Percentiles rank a stretch among this genome's conserved stretches.
Conservation (phyloP, 345 rosid species). For the Eucalyptus pauciflora region DNA sequence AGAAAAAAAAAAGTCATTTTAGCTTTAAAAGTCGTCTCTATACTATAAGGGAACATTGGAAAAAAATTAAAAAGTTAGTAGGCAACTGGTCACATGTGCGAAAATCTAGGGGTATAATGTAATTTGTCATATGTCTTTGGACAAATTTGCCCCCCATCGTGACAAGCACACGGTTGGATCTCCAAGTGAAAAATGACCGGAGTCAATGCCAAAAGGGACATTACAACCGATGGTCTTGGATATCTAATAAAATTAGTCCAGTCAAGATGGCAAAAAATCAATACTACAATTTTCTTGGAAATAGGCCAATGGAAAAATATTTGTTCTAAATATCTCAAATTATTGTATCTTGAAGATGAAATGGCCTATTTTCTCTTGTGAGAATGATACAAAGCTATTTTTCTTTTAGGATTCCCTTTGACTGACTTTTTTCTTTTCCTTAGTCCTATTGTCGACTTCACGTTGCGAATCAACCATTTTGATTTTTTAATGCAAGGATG, state of each 20-base stretch:
- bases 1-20: no score
- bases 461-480: not conserved
- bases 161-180: no score
- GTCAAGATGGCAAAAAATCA: not conserved
- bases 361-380: not conserved
- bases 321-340: not conserved
- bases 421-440: not conserved
- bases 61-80: no score
- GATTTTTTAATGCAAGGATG: not conserved
- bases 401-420: not conserved
- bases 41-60: no score
- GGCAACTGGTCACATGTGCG: no score
- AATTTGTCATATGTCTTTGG: no score
- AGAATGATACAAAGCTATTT: not conserved
- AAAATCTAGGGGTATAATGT: no score
- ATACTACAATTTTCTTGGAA: not conserved
- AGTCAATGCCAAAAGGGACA: no score
- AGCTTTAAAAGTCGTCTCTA: no score
- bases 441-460: not conserved
- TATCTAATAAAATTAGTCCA: not conserved
- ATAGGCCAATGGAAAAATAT: not conserved
- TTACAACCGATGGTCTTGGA: not conserved
- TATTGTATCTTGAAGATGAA: not conserved
- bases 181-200: no score
- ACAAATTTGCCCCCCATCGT: no score